Conservation (phyloP, 106 monocot genomes). For the Dioscorea zingiberensis region DNA sequence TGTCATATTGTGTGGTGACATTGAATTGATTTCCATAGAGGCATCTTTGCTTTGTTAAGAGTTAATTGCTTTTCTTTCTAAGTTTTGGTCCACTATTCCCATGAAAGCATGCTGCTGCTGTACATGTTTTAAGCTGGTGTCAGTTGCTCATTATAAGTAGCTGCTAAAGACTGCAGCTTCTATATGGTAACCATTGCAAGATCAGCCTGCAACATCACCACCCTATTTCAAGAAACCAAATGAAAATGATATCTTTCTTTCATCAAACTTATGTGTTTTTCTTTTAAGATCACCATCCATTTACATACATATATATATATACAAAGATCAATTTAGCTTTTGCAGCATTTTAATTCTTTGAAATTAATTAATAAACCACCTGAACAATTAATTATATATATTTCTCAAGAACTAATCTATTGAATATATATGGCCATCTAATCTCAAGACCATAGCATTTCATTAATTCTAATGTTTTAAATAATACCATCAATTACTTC, state of each 20-base stretch:
- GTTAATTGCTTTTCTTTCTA: not conserved
- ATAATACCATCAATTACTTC: no score
- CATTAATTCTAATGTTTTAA: no score
- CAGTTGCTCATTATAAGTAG: slow-evolving; percentile 4
- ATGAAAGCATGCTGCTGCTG: slow-evolving; percentile 2
- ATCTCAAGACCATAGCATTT: no score
- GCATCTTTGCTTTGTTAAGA: slow-evolving; percentile 11
- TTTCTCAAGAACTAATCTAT: no score
- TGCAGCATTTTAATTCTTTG: no score
- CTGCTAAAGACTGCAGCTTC: slow-evolving; percentile 4
- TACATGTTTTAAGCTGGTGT: not conserved
- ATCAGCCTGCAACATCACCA: slow-evolving; percentile 6
- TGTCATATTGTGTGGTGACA: not conserved
- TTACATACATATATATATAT: no score
- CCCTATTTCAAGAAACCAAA: not conserved
- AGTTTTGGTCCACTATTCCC: not conserved
- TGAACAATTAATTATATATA: no score
- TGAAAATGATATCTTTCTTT: slow-evolving; percentile 1
- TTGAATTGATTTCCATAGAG: not conserved
- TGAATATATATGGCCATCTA: no score
- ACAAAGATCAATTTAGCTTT: no score
- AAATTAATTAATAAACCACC: no score
- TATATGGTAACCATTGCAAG: slow-evolving; percentile 1
- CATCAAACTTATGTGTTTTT: no score
- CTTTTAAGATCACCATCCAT: no score